Evolutionary conservation across 148 eudicot species (phyloP).

Genomic region (Nepenthes gracilis): DNA sequence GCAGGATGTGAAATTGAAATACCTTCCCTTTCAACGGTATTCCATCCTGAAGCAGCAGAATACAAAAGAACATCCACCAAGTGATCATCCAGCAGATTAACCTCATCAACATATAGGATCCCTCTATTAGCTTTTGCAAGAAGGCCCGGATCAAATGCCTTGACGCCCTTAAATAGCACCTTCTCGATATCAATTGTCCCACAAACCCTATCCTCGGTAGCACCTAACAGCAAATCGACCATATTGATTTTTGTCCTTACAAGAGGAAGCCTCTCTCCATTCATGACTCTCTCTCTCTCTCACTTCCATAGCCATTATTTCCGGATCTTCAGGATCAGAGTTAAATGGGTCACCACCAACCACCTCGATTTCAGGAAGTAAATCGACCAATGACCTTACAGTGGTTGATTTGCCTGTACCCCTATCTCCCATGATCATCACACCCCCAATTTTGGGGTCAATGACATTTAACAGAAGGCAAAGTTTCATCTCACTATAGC

Average conservation of each 20-base stretch:
- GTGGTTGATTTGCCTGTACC: conserved; percentile 95
- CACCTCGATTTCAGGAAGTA: conserved; percentile 82
- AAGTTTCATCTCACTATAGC: conserved; percentile 96
- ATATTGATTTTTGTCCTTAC: conserved; percentile 67
- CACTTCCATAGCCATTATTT: conserved; percentile 81
- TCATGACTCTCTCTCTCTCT: conserved; percentile 62
- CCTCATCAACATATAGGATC: conserved; percentile 84
- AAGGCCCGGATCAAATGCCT: conserved; percentile 98
- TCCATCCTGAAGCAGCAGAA: conserved; percentile 98
- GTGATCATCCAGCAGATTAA: conserved; percentile 81
- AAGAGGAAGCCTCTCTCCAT: conserved; percentile 58
- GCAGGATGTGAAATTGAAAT: conserved; percentile 97
- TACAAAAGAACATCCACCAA: conserved; percentile 86
- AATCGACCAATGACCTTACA: conserved; percentile 77
- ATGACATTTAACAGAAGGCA: conserved; percentile 86
- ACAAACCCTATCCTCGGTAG: conserved; percentile 93
- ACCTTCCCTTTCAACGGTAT: conserved; percentile 90
- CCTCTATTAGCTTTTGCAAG: conserved; percentile 95
- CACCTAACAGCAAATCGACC: conserved; percentile 95
- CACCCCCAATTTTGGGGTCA: conserved; percentile 97
- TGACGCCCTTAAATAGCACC: conserved; percentile 86
- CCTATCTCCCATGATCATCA: conserved; percentile 97
- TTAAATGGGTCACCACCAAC: conserved; percentile 84
- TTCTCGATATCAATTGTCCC: conserved; percentile 96
- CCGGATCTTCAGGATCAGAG: conserved; percentile 95